Percentiles rank a stretch among this genome's conserved stretches.
Conservation (phyloP, 768 basidiomycete species). For the Lentinula raphanica region DNA sequence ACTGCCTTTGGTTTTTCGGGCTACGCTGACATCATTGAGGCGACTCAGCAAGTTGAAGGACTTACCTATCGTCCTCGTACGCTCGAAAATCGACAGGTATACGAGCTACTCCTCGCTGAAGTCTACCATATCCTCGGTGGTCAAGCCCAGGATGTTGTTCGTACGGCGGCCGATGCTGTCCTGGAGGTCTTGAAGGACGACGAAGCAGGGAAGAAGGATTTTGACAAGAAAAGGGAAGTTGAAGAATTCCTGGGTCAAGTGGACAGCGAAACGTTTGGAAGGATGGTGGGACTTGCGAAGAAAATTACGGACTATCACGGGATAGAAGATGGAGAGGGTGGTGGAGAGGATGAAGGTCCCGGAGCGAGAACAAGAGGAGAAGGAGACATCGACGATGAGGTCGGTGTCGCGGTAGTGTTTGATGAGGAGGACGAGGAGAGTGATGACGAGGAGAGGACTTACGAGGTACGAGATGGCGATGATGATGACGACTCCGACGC, state of each 20-base stretch:
- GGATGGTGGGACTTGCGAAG: conserved; percentile 80
- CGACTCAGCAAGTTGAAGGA: conserved; percentile 90
- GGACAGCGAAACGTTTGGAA: conserved; percentile 70
- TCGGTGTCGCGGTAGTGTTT: conserved; percentile 96
- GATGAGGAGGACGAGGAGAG: conserved; percentile 94
- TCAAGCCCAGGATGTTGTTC: conserved; percentile 92
- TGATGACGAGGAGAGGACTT: conserved; percentile 87
- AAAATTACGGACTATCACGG: conserved; percentile 91
- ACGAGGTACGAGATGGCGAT: conserved; percentile 78
- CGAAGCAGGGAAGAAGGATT: conserved; percentile 71
- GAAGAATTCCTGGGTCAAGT: conserved; percentile 69
- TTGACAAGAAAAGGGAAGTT: conserved; percentile 95
- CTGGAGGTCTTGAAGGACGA: conserved; percentile 88
- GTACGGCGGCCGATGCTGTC: conserved; percentile 91
- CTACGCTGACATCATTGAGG: conserved; percentile 91
- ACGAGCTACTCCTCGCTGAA: conserved; percentile 81
- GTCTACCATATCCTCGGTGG: conserved; percentile 86
- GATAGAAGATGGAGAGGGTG: conserved; percentile 76
- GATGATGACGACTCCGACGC: conserved; percentile 73
- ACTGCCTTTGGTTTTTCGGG: conserved; percentile 62
- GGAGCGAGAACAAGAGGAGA: conserved; percentile 78
- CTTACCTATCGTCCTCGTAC: conserved; percentile 90
- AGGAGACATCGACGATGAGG: conserved; percentile 90
- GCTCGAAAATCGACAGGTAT: conserved; percentile 90
- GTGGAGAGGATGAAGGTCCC: conserved; percentile 55